These are phyloP conservation scores for Ophiostoma populinum DNA, from an alignment of 2,329 filamentous ascomycete species.

Conservation along the genomic window DNA sequence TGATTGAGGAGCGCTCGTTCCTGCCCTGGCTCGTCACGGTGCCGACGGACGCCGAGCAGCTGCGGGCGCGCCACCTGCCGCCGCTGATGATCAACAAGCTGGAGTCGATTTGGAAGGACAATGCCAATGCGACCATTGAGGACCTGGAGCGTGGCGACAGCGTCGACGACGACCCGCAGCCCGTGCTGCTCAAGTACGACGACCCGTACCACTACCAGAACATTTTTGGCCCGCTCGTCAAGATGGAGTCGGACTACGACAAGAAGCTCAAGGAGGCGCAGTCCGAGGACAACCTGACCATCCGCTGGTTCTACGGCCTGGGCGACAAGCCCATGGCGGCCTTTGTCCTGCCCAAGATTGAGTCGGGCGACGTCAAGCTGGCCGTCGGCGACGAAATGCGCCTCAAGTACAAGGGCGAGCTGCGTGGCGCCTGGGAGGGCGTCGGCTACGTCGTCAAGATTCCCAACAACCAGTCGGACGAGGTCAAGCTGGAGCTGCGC, in stretches of 20 bases:
- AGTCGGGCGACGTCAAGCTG: slow-evolving; percentile 93
- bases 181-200: slow-evolving; percentile 84
- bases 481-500: slow-evolving; percentile 86
- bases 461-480: slow-evolving; percentile 95
- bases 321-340: slow-evolving; percentile 96
- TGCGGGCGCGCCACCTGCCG: slow-evolving; percentile 81
- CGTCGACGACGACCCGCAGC: slow-evolving; percentile 87
- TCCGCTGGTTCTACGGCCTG: slow-evolving; percentile 85
- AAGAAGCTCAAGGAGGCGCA: slow-evolving; percentile 97
- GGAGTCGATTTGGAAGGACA: slow-evolving; percentile 98
- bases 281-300: slow-evolving; percentile 85
- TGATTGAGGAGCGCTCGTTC: slow-evolving; percentile 94
- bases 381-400: slow-evolving; percentile 98
- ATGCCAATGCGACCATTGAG: slow-evolving; percentile 69
- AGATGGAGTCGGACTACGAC: slow-evolving; percentile 98
- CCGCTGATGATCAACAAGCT: slow-evolving; percentile 91
- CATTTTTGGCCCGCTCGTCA: slow-evolving; percentile 92
- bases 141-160: slow-evolving; percentile 83
- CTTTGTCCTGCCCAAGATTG: slow-evolving; percentile 91
- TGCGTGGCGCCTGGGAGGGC: slow-evolving; percentile 85
- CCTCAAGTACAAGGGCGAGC: slow-evolving; percentile 85
- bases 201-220: slow-evolving; percentile 98
- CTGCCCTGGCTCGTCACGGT: slow-evolving; percentile 80
- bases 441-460: slow-evolving; percentile 99
- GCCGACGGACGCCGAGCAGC: slow-evolving; percentile 86